Evolutionary conservation across 306 rosid species (phyloP).

Genomic region (Hylodesmum podocarpum): DNA sequence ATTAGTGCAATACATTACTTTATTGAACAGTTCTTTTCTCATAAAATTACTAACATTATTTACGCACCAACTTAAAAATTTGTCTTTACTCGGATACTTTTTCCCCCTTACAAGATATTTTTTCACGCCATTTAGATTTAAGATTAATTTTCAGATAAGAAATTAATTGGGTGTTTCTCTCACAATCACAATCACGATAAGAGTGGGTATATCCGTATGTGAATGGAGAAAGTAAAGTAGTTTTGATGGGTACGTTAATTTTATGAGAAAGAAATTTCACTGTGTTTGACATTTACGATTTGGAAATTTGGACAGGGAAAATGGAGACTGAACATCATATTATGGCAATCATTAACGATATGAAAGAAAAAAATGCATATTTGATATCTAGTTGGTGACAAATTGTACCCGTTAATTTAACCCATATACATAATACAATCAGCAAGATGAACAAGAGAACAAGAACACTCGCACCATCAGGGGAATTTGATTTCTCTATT

Average conservation of each 20-base stretch:
- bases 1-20: background rate
- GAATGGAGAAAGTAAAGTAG: background rate
- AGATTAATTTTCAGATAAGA: background rate
- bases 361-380: no score
- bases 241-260: background rate
- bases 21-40: background rate
- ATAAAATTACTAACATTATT: background rate
- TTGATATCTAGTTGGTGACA: no score
- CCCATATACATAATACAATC: no score
- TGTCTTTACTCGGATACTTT: background rate
- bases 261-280: background rate
- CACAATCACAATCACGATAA: background rate
- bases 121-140: background rate
- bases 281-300: no score
- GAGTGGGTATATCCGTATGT: background rate
- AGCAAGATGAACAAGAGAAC: no score
- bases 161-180: background rate
- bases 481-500: no score
- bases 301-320: no score
- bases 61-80: background rate
- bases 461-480: no score
- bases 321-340: no score
- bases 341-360: no score
- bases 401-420: no score
- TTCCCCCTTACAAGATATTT: background rate